Percentiles rank a stretch among this genome's conserved stretches.
Evolutionary conservation across 169 alveolate genomes (phyloP).

Genomic region (Plasmodium coatneyi): DNA sequence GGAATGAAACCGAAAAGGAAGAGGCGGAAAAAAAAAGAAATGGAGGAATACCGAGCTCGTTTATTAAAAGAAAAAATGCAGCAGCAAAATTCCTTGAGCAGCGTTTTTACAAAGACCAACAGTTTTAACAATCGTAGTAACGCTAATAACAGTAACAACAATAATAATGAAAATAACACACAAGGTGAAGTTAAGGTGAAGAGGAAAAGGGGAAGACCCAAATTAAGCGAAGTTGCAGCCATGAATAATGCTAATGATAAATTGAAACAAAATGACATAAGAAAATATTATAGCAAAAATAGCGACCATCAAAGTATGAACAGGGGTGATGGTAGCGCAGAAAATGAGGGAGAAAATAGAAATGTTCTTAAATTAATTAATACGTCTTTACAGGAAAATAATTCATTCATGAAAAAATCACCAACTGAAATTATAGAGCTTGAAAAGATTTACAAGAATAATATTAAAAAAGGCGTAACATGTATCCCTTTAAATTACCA

Average conservation of each 20-base stretch:
- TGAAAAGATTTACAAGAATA: conserved; percentile 70
- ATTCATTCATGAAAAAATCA: conserved; percentile 57
- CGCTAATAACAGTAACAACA: conserved; percentile 2
- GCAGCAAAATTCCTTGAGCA: conserved; percentile 61
- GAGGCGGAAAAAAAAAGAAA: conserved; percentile 74
- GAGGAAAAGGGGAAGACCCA: conserved; percentile 74
- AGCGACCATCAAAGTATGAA: conserved; percentile 45
- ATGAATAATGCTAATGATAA: conserved; percentile 30
- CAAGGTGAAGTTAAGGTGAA: conserved; percentile 71
- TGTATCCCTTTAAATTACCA: conserved; percentile 77
- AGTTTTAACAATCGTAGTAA: conserved; percentile 13
- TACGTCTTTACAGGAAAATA: conserved; percentile 40
- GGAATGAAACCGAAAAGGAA: conserved; percentile 72
- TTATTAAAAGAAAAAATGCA: conserved; percentile 62
- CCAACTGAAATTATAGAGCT: conserved; percentile 69
- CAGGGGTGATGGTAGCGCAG: conserved; percentile 35
- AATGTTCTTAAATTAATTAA: conserved; percentile 63
- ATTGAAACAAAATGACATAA: conserved; percentile 52
- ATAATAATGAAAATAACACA: conserved; percentile 25
- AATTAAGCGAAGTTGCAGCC: conserved; percentile 51
- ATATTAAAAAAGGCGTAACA: conserved; percentile 73
- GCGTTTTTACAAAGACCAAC: conserved; percentile 36
- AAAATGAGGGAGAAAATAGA: conserved; percentile 37
- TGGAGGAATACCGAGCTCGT: conserved; percentile 75
- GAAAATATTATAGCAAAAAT: conserved; percentile 60